A percentile compares a stretch with the other conserved stretches of the same genome.
These are phyloP conservation scores for Melanopsichium pennsylvanicum DNA, from an alignment of 1,284 basidiomycete species.

Conservation along the genomic window DNA sequence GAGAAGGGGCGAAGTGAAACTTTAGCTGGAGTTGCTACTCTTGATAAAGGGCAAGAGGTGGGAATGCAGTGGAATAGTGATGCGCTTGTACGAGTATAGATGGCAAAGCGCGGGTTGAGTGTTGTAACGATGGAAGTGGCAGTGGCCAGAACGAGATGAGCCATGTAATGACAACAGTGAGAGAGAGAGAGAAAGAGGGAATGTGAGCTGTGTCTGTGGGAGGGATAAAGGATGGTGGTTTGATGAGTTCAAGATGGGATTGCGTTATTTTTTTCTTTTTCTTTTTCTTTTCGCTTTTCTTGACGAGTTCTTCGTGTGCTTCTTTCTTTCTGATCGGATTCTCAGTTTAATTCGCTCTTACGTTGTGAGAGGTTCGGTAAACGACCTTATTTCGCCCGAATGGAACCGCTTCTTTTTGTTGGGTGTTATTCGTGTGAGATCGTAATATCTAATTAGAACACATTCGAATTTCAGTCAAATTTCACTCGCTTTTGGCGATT, in stretches of 20 bases:
- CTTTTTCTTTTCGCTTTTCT: slow-evolving; percentile 1
- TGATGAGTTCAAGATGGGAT: not conserved
- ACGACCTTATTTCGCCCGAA: too few species aligned
- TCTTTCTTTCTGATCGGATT: not conserved
- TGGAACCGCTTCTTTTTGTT: too few species aligned
- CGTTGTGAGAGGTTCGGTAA: too few species aligned
- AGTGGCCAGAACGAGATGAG: slow-evolving; percentile 35
- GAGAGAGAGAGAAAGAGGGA: not conserved
- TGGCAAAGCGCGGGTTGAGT: slow-evolving; percentile 2
- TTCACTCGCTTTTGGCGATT: too few species aligned
- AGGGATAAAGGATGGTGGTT: not conserved
- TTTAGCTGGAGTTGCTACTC: slow-evolving; percentile 1
- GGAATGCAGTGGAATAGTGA: not conserved
- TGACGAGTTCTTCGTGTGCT: not conserved
- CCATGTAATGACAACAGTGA: slow-evolving; percentile 14
- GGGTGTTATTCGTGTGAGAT: too few species aligned
- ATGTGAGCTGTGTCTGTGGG: not conserved
- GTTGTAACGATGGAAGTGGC: slow-evolving; percentile 7
- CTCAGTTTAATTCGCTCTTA: slow-evolving; percentile 3
- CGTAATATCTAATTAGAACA: too few species aligned
- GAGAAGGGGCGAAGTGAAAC: slow-evolving; percentile 17
- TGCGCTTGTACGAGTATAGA: not conserved
- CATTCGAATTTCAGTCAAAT: too few species aligned
- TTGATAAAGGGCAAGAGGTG: not conserved
- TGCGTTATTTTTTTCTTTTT: slow-evolving; percentile 4